phyloP scores from a whole-genome alignment of 2,329 filamentous ascomycete genomes.

The Sclerotinia subarctica region DNA sequence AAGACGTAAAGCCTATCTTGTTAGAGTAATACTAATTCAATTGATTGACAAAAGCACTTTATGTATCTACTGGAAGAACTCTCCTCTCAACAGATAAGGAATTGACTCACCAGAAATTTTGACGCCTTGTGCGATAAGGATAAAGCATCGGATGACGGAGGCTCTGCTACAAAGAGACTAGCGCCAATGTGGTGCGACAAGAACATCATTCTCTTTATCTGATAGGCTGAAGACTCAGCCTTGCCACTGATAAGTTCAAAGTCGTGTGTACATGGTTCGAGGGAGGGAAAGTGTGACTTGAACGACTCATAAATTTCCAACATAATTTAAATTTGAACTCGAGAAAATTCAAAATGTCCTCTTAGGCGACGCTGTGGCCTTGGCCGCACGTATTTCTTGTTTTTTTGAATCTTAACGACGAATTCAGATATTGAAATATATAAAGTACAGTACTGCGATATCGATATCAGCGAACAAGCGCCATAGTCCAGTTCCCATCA shows the following conservation, averaged over 20 bases:
- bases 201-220: not conserved
- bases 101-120: conserved; percentile 19
- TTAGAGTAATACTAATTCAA: not conserved
- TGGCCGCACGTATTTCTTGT: conserved; percentile 32
- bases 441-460: not conserved
- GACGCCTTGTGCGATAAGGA: conserved; percentile 11
- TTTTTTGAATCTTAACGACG: conserved; percentile 6
- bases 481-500: conserved; percentile 28
- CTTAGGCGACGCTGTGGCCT: conserved; percentile 27
- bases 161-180: conserved; percentile 13
- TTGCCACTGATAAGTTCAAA: not conserved
- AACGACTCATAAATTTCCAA: not conserved
- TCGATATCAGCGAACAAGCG: conserved; percentile 13
- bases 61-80: conserved; percentile 2
- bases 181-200: not conserved
- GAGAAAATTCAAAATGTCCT: not conserved
- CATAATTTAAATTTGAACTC: not conserved
- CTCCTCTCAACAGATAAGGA: not conserved
- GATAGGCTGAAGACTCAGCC: conserved; percentile 12
- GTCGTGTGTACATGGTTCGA: not conserved
- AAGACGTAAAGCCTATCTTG: not conserved
- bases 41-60: conserved; percentile 2
- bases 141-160: conserved; percentile 12
- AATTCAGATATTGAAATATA: conserved; percentile 23
- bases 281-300: not conserved